Base-by-base conservation (phyloP, 140 eudicot species). In the Cichorium intybus region DNA sequence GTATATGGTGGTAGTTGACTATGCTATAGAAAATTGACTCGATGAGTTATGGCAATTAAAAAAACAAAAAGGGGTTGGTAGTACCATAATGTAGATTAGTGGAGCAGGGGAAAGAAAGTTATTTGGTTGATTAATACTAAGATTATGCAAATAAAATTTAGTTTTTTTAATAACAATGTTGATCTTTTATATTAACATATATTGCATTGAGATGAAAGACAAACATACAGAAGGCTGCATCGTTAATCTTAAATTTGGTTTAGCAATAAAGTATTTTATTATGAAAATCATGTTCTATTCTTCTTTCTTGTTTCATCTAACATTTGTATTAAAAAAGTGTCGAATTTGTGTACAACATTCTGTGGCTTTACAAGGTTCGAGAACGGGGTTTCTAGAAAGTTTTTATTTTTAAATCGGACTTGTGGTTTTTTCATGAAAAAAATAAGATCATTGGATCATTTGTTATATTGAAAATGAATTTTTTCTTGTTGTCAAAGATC, bases 51-150 rank as follows among this genome's bases (percentile, higher is more conserved):
- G 11, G 54, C 49, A 28, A 45, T 22, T 70, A 9, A 26, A 59
- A 16, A 58, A 56, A 9, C 33, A 11, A 35, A 60, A 60, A 60
- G 51, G 15, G 23, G 16, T 45, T 33, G 7, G 51, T 51, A 22
- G 53, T 2, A 28, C 48, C 50, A 33, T 31, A 66, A 50, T 66
- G 16, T 50, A 33, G 37, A 51, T 66, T 41, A 53, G 56, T 39
- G 73, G 73, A 68, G 65, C 24, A 55, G 73, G 61, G 54, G 23
- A 15, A 61, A 41, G n/a, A 68, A 41, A 68, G 65, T 24, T 64
- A 60, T 51, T 64, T 18, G 10, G 73, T 55, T 55, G 39, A 55
- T 63, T 26, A 43, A 39, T 55, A 39, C 14, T 21, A 27, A n/a
- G n/a, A 5, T 48, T 48, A 20, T 16, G 54, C 10, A 17, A 48